Base-by-base conservation (phyloP, 75 land plant genomes). In the Cunninghamia lanceolata region DNA sequence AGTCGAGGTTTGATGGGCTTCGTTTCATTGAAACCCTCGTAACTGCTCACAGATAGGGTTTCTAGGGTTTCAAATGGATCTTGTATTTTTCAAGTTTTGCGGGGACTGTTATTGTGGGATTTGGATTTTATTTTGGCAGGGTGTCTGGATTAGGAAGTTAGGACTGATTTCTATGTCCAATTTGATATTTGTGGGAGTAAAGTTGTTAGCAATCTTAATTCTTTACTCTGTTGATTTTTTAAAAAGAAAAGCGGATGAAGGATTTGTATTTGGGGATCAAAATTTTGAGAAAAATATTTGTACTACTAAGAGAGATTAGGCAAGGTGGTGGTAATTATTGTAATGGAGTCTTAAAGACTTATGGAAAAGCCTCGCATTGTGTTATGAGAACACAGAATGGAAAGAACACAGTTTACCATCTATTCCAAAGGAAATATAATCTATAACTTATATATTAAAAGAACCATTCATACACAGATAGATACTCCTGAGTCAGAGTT, bases 21-120 rank as follows among this genome's bases (percentile, higher is more conserved):
- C 87, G 92, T 39, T 91, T 91, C 42, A 91, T 91, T 53, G 92
- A 91, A 71, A 88, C 92, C 36, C 86, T 91, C 42, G 86, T 91
- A 45, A 91, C 92, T 34, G 92, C 92, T 53, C 92, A 91, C 56
- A 84, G 92, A 88, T 91, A 63, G 85, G 74, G 68, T 21, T 63
- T 46, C 50, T 90, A 63, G 85, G 75, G 68, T 63, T 63, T 63
- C 68, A 25, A 3, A 0, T 8, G 68, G n/a, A 6, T 25, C 28
- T 25, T 21, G 4, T 56, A 4, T 56, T 56, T 56, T 56, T 56
- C 19, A 13, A 36, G 75, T 73, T 73, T 73, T n/a, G 25, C 7
- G 68, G 68, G n/a, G n/a, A 28, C 28, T 56, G 4, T 19, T 7
- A 0, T 63, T 28, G 5, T 63, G n/a, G 68, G 28, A 56, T 56